Evolutionary conservation across 2,329 filamentous ascomycete species (phyloP).

Genomic region (Apiospora koreana): DNA sequence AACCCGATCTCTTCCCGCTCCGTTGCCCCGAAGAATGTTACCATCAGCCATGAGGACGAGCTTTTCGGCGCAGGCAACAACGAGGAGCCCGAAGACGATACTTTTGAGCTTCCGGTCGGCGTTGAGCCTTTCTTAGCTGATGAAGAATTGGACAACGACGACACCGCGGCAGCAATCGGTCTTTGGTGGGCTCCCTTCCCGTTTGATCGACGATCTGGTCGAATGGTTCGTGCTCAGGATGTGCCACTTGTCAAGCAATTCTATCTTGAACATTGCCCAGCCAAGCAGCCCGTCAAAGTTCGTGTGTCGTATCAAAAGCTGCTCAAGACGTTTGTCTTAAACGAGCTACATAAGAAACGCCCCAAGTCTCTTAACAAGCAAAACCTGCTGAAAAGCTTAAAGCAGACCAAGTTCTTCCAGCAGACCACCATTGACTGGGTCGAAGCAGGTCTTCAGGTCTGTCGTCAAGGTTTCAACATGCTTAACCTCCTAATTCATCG

Average conservation of each 20-base stretch:
- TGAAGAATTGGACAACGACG: constrained; percentile 83
- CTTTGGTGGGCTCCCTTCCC: constrained; percentile 99
- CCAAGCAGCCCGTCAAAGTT: constrained; percentile 88
- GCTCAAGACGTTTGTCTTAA: constrained; percentile 92
- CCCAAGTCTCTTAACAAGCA: constrained; percentile 96
- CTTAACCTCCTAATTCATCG: constrained; percentile 95
- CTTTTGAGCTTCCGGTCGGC: constrained; percentile 78
- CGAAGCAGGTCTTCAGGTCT: constrained; percentile 96
- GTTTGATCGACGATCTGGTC: constrained; percentile 89
- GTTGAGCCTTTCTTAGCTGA: constrained; percentile 88
- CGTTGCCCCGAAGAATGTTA: constrained; percentile 92
- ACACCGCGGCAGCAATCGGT: constrained; percentile 88
- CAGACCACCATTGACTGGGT: constrained; percentile 99
- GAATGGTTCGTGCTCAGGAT: constrained; percentile 96
- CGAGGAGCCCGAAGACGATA: constrained; percentile 73
- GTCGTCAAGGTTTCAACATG: constrained; percentile 99
- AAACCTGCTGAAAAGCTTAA: constrained; percentile 83
- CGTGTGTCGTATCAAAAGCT: constrained; percentile 98
- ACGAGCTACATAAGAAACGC: constrained; percentile 93
- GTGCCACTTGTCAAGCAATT: constrained; percentile 97
- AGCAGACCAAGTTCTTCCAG: constrained; percentile 98
- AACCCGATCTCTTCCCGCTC: constrained; percentile 96
- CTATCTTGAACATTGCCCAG: constrained; percentile 94
- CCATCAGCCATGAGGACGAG: constrained; percentile 88
- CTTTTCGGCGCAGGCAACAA: constrained; percentile 82